phyloP scores from a whole-genome alignment of 176 grass and related monocot species.

The Phoenix roebelenii region DNA sequence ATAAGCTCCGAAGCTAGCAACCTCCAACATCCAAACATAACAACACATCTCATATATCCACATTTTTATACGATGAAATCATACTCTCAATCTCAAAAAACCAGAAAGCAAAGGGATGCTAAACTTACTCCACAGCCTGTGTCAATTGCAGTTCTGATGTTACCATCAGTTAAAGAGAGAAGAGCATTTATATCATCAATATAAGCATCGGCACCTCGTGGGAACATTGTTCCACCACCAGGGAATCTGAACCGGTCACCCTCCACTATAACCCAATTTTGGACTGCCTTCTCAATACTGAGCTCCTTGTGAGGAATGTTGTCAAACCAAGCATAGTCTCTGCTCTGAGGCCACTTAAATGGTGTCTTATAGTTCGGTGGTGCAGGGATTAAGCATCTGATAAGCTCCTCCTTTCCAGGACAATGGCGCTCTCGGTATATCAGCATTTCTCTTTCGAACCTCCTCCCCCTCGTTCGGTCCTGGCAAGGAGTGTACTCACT shows the following conservation, averaged over 20 bases:
- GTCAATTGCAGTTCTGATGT: slow-evolving; percentile 8
- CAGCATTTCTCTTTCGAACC: background rate
- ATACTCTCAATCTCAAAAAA: no score
- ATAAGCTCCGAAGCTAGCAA: slow-evolving; percentile 19
- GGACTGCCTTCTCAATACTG: slow-evolving; percentile 11
- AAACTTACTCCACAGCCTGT: slow-evolving; percentile 14
- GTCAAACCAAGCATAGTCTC: slow-evolving; percentile 11
- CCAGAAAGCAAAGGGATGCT: background rate
- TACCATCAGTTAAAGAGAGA: background rate
- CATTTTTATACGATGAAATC: no score
- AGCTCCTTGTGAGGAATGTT: slow-evolving; percentile 21
- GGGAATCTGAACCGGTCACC: slow-evolving; percentile 7
- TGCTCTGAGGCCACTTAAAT: slow-evolving; percentile 14
- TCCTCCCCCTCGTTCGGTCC: background rate
- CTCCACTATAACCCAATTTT: slow-evolving; percentile 7
- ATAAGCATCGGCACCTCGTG: slow-evolving; percentile 8
- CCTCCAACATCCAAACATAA: slow-evolving; percentile 3
- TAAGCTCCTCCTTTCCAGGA: background rate
- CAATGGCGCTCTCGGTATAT: slow-evolving; percentile 14
- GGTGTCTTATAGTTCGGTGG: slow-evolving; percentile 6
- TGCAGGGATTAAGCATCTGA: slow-evolving; percentile 7
- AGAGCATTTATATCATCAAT: slow-evolving; percentile 12
- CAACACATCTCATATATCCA: background rate
- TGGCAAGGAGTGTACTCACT: slow-evolving; percentile 13
- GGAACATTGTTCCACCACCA: slow-evolving; percentile 8